These are phyloP conservation scores for Globisporangium okanoganense DNA, from an alignment of 352 stramenopile genomes.

Conservation along the genomic window DNA sequence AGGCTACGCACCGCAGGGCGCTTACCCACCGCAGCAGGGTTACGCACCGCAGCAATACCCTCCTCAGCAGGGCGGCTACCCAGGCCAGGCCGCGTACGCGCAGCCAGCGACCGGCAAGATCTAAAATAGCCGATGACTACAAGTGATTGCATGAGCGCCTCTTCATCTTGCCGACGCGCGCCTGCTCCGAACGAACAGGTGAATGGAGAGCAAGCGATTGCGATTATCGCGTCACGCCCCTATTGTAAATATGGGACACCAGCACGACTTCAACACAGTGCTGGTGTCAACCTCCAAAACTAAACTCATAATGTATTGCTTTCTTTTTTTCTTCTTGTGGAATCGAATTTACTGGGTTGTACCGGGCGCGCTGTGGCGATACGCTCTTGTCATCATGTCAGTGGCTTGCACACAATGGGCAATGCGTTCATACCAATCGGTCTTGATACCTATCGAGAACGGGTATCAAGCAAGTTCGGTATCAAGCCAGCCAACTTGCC, in stretches of 20 bases:
- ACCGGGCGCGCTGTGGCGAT: too few species aligned
- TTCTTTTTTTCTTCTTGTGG: neutral
- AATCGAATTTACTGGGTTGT: too few species aligned
- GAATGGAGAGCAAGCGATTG: neutral
- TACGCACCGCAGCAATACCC: conserved; percentile 26
- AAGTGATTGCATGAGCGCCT: neutral
- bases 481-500: neutral
- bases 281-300: neutral
- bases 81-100: conserved; percentile 8
- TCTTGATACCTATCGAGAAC: neutral
- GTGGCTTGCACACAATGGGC: neutral
- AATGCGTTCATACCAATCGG: neutral
- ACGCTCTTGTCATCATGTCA: too few species aligned
- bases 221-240: neutral
- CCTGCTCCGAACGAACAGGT: neutral
- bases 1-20: conserved; percentile 20
- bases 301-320: conserved; percentile 10
- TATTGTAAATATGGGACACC: conserved; percentile 3
- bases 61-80: conserved; percentile 25
- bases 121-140: neutral
- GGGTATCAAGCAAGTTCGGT: neutral
- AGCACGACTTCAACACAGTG: neutral
- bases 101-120: conserved; percentile 11
- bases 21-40: conserved; percentile 29
- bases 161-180: neutral